Percentiles rank a stretch among this genome's conserved stretches.
Evolutionary conservation across 2,329 filamentous ascomycete genomes (phyloP).

Genomic region (Pestalotiopsis fici): DNA sequence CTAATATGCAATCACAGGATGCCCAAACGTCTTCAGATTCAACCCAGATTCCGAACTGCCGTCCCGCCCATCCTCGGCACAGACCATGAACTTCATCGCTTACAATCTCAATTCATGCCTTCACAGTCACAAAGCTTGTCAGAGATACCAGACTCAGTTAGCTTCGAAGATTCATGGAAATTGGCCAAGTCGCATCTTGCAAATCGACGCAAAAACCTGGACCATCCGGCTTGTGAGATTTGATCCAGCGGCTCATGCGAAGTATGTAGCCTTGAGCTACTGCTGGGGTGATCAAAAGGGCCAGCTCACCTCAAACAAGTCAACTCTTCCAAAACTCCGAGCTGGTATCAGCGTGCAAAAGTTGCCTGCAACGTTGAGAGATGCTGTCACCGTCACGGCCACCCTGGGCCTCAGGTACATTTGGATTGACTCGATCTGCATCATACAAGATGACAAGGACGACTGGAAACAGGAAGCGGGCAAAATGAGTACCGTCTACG

Average conservation of each 20-base stretch:
- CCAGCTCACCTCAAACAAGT: not conserved
- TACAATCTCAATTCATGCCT: not conserved
- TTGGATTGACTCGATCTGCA: constrained; percentile 8
- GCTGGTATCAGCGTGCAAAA: not conserved
- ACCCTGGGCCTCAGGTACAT: constrained; percentile 10
- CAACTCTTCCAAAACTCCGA: not conserved
- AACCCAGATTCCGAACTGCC: not conserved
- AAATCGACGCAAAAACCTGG: not conserved
- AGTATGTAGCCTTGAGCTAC: constrained; percentile 11
- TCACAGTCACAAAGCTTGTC: not conserved
- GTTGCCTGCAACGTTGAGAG: constrained; percentile 11
- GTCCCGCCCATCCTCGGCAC: not conserved
- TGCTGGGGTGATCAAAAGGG: constrained; percentile 7
- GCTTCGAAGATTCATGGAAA: not conserved
- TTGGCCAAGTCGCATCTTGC: not conserved
- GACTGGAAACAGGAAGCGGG: constrained; percentile 17
- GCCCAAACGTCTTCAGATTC: not conserved
- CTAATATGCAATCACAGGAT: not conserved
- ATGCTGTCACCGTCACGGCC: constrained; percentile 4
- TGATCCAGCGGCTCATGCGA: not conserved
- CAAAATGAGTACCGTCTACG: constrained; percentile 18
- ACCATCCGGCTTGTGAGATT: constrained; percentile 1
- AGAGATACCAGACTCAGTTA: not conserved
- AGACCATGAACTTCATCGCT: not conserved
- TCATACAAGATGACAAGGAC: constrained; percentile 14